These are phyloP conservation scores for Annulohypoxylon nitens DNA, from an alignment of 495 filamentous ascomycete species.

Conservation along the genomic window DNA sequence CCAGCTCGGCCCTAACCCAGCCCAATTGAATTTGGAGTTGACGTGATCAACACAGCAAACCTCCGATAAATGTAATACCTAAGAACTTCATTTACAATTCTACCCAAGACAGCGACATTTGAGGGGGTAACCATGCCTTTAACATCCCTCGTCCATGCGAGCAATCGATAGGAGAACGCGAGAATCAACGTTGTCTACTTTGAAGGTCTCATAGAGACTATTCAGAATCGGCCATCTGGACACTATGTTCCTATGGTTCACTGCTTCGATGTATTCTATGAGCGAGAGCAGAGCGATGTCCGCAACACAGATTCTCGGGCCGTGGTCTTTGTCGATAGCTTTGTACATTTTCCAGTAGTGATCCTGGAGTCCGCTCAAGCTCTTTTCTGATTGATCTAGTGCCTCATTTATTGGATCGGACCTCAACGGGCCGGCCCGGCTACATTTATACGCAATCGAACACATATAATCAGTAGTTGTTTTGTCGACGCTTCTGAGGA, in stretches of 20 bases:
- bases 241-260: not conserved
- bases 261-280: not conserved
- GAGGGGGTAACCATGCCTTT: no score
- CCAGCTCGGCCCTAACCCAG: not conserved
- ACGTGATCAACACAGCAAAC: conserved; percentile 6
- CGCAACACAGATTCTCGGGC: no score
- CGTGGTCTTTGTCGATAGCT: no score
- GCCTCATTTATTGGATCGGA: no score
- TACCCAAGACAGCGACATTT: no score
- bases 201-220: not conserved
- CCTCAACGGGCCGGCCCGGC: no score
- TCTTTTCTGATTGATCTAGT: not conserved
- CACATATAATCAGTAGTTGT: conserved; percentile 19
- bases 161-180: not conserved
- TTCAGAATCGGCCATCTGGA: not conserved
- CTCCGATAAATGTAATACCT: not conserved
- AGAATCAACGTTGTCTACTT: not conserved
- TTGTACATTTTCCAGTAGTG: not conserved
- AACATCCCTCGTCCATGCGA: not conserved
- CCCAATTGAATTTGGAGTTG: not conserved
- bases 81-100: not conserved
- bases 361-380: not conserved
- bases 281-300: not conserved
- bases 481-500: conserved; percentile 27
- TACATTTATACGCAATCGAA: conserved; percentile 30